A percentile compares a stretch with the other conserved stretches of the same genome.
Conservation (phyloP, 2,329 filamentous ascomycete species). For the Magnaporthales sp. region DNA sequence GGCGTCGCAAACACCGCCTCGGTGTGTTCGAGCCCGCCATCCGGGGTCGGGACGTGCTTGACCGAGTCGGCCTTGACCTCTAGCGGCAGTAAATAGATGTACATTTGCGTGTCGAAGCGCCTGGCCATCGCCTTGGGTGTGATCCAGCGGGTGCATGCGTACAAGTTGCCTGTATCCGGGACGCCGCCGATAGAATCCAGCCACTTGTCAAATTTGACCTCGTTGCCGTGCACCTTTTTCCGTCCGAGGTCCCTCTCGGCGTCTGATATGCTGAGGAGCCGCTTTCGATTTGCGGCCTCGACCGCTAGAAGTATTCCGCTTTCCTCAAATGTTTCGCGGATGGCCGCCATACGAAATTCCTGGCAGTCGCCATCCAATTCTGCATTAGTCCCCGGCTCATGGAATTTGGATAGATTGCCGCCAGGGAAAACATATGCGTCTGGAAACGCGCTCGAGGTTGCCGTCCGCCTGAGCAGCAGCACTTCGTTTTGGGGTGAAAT, state of each 20-base stretch:
- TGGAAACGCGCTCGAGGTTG: conserved; percentile 74
- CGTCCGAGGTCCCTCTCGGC: conserved; percentile 57
- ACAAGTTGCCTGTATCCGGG: conserved; percentile 49
- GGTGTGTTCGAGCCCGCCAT: conserved; percentile 52
- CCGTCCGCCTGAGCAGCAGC: conserved; percentile 77
- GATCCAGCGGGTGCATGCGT: conserved; percentile 88
- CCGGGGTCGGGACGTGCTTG: conserved; percentile 53
- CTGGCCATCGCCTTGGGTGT: conserved; percentile 66
- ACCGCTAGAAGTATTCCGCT: conserved; percentile 75
- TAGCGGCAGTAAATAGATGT: conserved; percentile 77
- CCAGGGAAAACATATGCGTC: conserved; percentile 95
- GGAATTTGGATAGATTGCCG: conserved; percentile 67
- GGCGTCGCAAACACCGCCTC: conserved; percentile 70
- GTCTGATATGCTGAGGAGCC: conserved; percentile 52
- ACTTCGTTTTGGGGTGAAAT: conserved; percentile 83
- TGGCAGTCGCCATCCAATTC: conserved; percentile 60
- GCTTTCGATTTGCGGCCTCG: conserved; percentile 24
- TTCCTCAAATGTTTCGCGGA: conserved; percentile 92
- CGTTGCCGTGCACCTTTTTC: conserved; percentile 57
- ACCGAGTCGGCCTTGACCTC: conserved; percentile 23
- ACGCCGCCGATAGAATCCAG: conserved; percentile 43
- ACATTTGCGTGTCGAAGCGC: conserved; percentile 94
- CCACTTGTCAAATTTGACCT: conserved; percentile 61
- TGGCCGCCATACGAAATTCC: conserved; percentile 72
- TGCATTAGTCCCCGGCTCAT: conserved; percentile 58